Percentiles rank a stretch among this genome's conserved stretches.
Conservation (phyloP, 2,329 filamentous ascomycete species). For the Arthroderma uncinatum region DNA sequence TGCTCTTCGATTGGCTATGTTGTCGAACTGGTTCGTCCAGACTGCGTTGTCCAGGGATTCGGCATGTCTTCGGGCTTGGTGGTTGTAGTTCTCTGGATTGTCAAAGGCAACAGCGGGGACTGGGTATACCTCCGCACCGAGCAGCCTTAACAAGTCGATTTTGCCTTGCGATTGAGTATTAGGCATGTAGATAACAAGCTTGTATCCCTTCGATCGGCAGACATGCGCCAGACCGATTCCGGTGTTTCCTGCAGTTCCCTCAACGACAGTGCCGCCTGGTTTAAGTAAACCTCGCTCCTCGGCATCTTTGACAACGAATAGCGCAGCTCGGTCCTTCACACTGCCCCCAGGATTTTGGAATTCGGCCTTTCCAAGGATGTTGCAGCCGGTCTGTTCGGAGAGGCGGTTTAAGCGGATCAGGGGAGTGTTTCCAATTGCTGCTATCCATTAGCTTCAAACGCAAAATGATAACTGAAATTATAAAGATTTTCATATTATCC, state of each 20-base stretch:
- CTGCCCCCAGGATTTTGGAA: constrained; percentile 97
- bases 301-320: constrained; percentile 88
- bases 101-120: constrained; percentile 94
- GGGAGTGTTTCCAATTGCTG: constrained; percentile 94
- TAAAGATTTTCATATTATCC: constrained; percentile 14
- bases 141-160: constrained; percentile 78
- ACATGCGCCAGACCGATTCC: constrained; percentile 96
- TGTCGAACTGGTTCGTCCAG: constrained; percentile 99
- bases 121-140: constrained; percentile 91
- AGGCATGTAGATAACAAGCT: constrained; percentile 98
- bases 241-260: constrained; percentile 95
- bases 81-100: constrained; percentile 94
- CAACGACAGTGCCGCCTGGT: constrained; percentile 85
- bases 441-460: background rate
- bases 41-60: constrained; percentile 76
- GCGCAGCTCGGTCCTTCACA: constrained; percentile 89
- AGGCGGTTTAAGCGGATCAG: constrained; percentile 81
- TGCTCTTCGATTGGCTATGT: constrained; percentile 81
- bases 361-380: constrained; percentile 90
- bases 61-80: constrained; percentile 86
- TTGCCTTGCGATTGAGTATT: constrained; percentile 98
- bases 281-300: constrained; percentile 74
- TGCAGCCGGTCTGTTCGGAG: constrained; percentile 83
- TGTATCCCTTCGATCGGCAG: constrained; percentile 82
- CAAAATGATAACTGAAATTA: background rate